These are phyloP conservation scores for Malus hybrid DNA, from an alignment of 331 rosid species.

Conservation along the genomic window DNA sequence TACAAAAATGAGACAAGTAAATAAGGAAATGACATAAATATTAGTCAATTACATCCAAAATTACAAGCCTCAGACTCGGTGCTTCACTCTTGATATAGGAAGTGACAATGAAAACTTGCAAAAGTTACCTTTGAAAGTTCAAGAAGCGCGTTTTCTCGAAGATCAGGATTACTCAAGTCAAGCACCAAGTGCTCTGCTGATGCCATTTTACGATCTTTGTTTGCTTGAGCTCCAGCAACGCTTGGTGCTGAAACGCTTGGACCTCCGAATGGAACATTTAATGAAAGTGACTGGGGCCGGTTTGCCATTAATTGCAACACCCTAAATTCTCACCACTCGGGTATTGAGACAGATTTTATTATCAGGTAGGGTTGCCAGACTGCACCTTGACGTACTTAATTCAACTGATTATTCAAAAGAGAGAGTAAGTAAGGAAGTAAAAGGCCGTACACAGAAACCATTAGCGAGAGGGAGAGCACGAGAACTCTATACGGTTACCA, in stretches of 20 bases:
- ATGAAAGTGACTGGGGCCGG: slow-evolving; percentile 43
- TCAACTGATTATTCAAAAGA: neutral
- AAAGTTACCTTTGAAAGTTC: slow-evolving; percentile 70
- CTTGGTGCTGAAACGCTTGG: slow-evolving; percentile 23
- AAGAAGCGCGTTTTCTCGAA: slow-evolving; percentile 66
- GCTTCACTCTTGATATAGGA: neutral
- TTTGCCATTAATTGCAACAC: slow-evolving; percentile 32
- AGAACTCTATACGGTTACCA: neutral
- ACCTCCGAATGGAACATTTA: slow-evolving; percentile 36
- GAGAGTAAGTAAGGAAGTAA: neutral
- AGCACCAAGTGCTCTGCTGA: slow-evolving; percentile 61
- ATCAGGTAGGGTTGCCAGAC: neutral
- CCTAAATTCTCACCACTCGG: neutral
- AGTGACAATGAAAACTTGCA: neutral
- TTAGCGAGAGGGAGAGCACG: neutral
- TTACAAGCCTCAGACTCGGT: neutral
- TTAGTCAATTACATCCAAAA: neutral
- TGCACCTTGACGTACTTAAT: neutral
- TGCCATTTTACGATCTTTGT: slow-evolving; percentile 47
- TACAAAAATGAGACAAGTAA: neutral
- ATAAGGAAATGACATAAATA: neutral
- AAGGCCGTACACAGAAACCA: neutral
- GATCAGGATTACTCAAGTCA: slow-evolving; percentile 63
- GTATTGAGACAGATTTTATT: neutral
- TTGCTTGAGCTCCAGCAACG: slow-evolving; percentile 31